Conservation (phyloP, 2,329 filamentous ascomycete genomes). For the Talaromyces sp. region DNA sequence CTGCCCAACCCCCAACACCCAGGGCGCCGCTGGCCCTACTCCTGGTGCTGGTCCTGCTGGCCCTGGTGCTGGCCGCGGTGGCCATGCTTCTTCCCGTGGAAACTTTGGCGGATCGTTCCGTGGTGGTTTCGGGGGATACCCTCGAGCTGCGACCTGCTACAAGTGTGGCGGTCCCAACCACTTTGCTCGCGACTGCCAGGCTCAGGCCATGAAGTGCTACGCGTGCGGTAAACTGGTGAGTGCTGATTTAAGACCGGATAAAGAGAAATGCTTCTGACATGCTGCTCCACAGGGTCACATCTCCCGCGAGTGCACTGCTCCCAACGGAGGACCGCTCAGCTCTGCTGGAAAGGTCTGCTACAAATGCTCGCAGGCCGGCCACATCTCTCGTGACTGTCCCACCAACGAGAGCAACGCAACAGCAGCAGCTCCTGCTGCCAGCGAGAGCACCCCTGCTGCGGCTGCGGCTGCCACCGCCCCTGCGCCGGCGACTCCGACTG, state of each 20-base stretch:
- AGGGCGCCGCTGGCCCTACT: constrained; percentile 49
- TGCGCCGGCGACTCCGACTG: constrained; percentile 28
- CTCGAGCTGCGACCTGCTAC: constrained; percentile 61
- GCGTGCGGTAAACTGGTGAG: constrained; percentile 79
- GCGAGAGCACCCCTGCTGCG: constrained; percentile 27
- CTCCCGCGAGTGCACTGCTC: constrained; percentile 89
- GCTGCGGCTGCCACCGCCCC: constrained; percentile 34
- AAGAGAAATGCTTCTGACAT: background rate
- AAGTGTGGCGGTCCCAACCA: constrained; percentile 85
- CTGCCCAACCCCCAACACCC: constrained; percentile 68
- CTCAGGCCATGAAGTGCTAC: constrained; percentile 98
- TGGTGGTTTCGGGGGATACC: constrained; percentile 61
- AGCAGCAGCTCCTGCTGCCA: constrained; percentile 32
- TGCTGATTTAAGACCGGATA: constrained; percentile 1
- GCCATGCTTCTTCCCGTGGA: constrained; percentile 62
- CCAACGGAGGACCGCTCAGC: constrained; percentile 92
- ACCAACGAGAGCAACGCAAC: constrained; percentile 54
- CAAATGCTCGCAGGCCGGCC: constrained; percentile 89
- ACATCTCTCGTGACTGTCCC: constrained; percentile 94
- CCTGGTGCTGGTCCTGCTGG: constrained; percentile 52
- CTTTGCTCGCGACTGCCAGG: constrained; percentile 96
- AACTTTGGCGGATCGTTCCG: constrained; percentile 59
- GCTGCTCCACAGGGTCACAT: constrained; percentile 62
- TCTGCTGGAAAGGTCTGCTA: constrained; percentile 98
- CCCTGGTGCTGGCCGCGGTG: constrained; percentile 56